These are phyloP conservation scores for Rhodotorula sp. DNA, from an alignment of 1,284 basidiomycete species.

Conservation along the genomic window DNA sequence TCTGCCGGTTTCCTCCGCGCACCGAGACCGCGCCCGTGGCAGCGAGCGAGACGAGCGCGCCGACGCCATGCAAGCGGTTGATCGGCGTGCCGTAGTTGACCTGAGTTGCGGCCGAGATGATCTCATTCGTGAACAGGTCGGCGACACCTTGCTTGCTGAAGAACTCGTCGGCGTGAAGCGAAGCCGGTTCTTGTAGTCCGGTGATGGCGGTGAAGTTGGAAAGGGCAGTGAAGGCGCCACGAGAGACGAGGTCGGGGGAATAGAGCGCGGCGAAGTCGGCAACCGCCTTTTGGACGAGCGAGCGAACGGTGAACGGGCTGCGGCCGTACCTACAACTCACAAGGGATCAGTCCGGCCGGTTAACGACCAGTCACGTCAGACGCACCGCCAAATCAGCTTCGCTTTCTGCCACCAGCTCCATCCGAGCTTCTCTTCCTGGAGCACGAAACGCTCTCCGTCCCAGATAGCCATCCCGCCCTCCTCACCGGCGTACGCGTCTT, in stretches of 20 bases:
- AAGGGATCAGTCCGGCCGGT: no score
- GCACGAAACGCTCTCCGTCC: slow-evolving; percentile 74
- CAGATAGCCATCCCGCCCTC: slow-evolving; percentile 64
- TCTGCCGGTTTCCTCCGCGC: slow-evolving; percentile 75
- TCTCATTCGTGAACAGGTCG: slow-evolving; percentile 64
- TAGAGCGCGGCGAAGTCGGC: slow-evolving; percentile 64
- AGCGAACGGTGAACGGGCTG: slow-evolving; percentile 60
- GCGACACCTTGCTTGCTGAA: slow-evolving; percentile 57
- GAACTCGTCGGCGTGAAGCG: slow-evolving; percentile 61
- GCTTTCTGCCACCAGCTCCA: slow-evolving; percentile 68
- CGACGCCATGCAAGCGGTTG: slow-evolving; percentile 75
- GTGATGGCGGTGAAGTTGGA: slow-evolving; percentile 59
- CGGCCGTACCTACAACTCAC: slow-evolving; percentile 70
- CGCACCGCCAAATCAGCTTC: slow-evolving; percentile 51
- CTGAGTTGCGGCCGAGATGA: slow-evolving; percentile 77
- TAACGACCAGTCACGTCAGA: no score
- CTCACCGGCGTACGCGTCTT: slow-evolving; percentile 59
- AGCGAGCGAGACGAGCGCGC: slow-evolving; percentile 71
- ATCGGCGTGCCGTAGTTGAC: slow-evolving; percentile 85
- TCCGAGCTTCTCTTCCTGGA: slow-evolving; percentile 55
- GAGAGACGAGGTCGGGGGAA: slow-evolving; percentile 57
- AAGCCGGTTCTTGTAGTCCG: slow-evolving; percentile 58
- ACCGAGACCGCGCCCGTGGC: slow-evolving; percentile 67
- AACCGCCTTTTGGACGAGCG: slow-evolving; percentile 62
- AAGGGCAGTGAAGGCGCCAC: slow-evolving; percentile 62